Evolutionary conservation across 2,329 filamentous ascomycete genomes (phyloP), one percentile per base, ranked within the genome.

Genomic region (Ilyonectria sp.): DNA sequence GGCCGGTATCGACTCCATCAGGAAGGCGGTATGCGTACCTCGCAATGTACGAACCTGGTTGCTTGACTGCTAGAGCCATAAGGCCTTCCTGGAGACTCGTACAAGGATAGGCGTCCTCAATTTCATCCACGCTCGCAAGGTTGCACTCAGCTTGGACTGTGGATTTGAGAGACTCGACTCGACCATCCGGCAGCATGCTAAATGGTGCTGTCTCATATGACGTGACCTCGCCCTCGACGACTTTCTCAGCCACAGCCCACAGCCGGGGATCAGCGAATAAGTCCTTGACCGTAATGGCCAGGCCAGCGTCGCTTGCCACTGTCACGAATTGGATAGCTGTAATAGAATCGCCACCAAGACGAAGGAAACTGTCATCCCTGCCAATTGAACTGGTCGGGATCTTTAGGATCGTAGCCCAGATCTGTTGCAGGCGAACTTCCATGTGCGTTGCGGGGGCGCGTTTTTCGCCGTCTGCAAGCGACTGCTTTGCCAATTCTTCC

Each of bases 321-420:
- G 62, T 60, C 11, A 60, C 59, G n/a, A 69, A 37, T 31, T 81
- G 84, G 13, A 68, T 68, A 2, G 65, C 59, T 4, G 52, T 40
- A 31, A 63, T 60, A 7, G 60, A 55, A 29, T 61, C 63, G 21
- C 67, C 65, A 17, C 63, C 60, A 33, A 64, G 49, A 13, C 58
- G 59, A 21, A 60, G 35, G 37, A 59, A 58, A 15, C 31, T 50
- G n/a, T 61, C 55, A 2, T 65, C n/a, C 10, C 54, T 19, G 6
- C 60, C 33, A 46, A 50, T 56, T 2, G 6, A 82, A 65, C 5
- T 70, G 70, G 6, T 84, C 72, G 1, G 82, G 70, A 5, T 77
- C 70, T 17, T 37, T 8, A 62, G 40, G 8, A 60, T 60, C 33
- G 49, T 35, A 6, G 76, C 74, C 82, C 83, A 85, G 26, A 80